phyloP scores from a whole-genome alignment of 345 rosid species.

The Hirschfeldia incana region DNA sequence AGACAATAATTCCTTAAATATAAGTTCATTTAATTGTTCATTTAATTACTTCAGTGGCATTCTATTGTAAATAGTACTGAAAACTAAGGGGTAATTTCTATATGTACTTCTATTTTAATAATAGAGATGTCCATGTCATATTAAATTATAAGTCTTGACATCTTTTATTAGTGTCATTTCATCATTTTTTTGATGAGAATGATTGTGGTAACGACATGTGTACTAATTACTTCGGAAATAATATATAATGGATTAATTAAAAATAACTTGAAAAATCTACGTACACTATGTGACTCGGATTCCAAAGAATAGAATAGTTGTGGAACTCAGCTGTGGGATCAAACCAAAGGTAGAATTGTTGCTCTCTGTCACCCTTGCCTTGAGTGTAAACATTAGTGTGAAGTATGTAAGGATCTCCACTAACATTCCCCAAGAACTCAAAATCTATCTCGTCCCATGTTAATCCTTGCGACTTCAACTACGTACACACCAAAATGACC shows the following conservation, averaged over 20 bases:
- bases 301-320: slow-evolving; percentile 73
- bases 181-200: too few species aligned
- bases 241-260: not conserved
- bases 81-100: too few species aligned
- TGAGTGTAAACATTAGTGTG: slow-evolving; percentile 70
- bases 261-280: slow-evolving; percentile 3
- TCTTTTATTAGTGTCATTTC: too few species aligned
- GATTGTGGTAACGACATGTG: too few species aligned
- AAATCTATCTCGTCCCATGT: slow-evolving; percentile 73
- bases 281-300: slow-evolving; percentile 56
- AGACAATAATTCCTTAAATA: too few species aligned
- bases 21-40: too few species aligned
- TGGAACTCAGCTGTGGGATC: slow-evolving; percentile 68
- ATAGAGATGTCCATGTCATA: too few species aligned
- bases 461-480: slow-evolving; percentile 59
- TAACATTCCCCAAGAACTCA: slow-evolving; percentile 70
- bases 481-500: slow-evolving; percentile 20
- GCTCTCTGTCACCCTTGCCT: slow-evolving; percentile 71
- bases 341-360: slow-evolving; percentile 73
- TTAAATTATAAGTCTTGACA: too few species aligned
- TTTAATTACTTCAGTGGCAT: too few species aligned
- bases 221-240: too few species aligned
- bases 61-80: too few species aligned
- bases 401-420: slow-evolving; percentile 65
- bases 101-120: too few species aligned